Evolutionary conservation across 257 asterid genomes (phyloP).

Genomic region (Solanum piurae): DNA sequence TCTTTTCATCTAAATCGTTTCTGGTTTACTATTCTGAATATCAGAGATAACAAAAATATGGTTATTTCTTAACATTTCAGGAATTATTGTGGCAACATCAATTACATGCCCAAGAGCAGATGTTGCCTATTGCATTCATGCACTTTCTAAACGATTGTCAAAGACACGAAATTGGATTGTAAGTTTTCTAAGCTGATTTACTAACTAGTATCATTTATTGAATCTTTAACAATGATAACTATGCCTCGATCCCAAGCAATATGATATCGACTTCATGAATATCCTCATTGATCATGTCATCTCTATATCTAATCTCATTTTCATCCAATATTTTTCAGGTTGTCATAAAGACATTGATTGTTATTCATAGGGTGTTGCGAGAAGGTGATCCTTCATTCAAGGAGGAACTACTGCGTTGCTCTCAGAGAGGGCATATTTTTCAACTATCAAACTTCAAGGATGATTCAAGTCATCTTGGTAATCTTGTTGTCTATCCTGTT

Average conservation of each 20-base stretch:
- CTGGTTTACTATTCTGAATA: not conserved
- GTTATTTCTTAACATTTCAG: conserved; percentile 12
- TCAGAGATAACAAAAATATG: not conserved
- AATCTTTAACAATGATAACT: not conserved
- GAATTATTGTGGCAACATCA: conserved; percentile 49
- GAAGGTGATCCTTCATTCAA: conserved; percentile 76
- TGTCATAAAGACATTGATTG: conserved; percentile 69
- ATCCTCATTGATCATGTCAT: not conserved
- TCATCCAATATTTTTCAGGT: conserved; percentile 33
- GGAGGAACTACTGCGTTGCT: conserved; percentile 48
- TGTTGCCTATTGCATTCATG: conserved; percentile 83
- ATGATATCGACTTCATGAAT: not conserved
- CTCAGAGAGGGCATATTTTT: conserved; percentile 56
- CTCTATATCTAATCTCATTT: not conserved
- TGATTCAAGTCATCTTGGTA: conserved; percentile 41
- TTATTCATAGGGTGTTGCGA: conserved; percentile 68
- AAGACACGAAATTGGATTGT: conserved; percentile 82
- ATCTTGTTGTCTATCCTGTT: not conserved
- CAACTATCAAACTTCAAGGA: conserved; percentile 77
- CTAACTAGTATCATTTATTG: not conserved
- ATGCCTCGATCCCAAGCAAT: not conserved
- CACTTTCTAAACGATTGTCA: conserved; percentile 64
- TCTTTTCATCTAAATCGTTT: too few relatives aligned
- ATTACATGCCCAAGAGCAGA: conserved; percentile 69
- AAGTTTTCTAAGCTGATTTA: not conserved